Conservation (phyloP, 225 moss, liverwort and hornwort species). For the Climacium dendroides region DNA sequence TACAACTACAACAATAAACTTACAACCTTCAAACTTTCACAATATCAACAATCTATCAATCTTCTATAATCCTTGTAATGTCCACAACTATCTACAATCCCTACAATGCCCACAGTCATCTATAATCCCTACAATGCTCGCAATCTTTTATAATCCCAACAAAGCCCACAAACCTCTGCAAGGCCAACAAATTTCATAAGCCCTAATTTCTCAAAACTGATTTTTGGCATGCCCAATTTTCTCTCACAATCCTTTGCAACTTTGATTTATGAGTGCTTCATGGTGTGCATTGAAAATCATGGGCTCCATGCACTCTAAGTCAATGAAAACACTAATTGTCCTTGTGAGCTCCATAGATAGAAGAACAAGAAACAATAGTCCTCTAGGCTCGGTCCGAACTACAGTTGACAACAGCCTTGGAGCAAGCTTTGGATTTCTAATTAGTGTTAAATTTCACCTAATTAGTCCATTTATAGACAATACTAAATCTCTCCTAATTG, state of each 20-base stretch:
- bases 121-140: neutral
- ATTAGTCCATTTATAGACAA: neutral
- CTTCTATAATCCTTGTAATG: neutral
- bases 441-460: neutral
- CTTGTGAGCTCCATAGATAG: neutral
- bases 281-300: neutral
- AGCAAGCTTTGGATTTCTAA: neutral
- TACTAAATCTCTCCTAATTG: neutral
- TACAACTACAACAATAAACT: neutral
- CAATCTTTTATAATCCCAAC: neutral
- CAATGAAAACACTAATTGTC: neutral
- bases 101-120: neutral
- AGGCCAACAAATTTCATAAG: neutral
- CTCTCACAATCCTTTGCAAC: neutral
- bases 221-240: neutral
- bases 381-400: neutral
- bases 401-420: neutral
- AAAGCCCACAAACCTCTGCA: neutral
- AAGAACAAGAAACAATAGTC: neutral
- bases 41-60: neutral
- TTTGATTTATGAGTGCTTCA: neutral
- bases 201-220: neutral
- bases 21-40: neutral
- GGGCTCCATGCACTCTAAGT: neutral
- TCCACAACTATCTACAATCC: neutral